Conservation (phyloP, 2,329 filamentous ascomycete genomes). For the Aspergillus quadrilineatus region DNA sequence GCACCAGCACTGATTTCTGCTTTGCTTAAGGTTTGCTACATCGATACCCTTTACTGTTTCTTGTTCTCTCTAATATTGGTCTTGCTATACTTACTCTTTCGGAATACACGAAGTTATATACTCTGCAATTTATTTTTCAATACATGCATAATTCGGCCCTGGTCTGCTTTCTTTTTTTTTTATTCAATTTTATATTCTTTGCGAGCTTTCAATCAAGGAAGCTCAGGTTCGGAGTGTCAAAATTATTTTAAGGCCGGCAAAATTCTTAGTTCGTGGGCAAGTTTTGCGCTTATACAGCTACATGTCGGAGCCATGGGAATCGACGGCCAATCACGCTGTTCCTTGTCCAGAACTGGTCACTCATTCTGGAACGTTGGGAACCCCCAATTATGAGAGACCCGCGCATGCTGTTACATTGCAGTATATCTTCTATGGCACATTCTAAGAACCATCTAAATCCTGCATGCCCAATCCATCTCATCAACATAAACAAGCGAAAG, state of each 20-base stretch:
- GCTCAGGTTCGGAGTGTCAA: too few species aligned
- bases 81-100: slow-evolving; percentile 4
- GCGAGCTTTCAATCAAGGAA: too few species aligned
- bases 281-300: too few species aligned
- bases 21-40: slow-evolving; percentile 23
- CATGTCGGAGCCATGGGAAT: too few species aligned
- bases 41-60: slow-evolving; percentile 36
- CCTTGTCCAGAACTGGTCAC: too few species aligned
- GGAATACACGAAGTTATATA: neutral
- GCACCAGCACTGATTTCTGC: neutral
- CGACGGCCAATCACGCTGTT: too few species aligned
- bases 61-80: slow-evolving; percentile 17
- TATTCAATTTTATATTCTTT: too few species aligned
- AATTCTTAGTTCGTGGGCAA: too few species aligned
- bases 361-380: too few species aligned
- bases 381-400: too few species aligned
- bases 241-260: too few species aligned
- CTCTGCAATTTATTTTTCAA: neutral
- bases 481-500: neutral
- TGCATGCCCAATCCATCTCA: neutral
- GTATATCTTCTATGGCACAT: slow-evolving; percentile 9
- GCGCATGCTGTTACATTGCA: neutral
- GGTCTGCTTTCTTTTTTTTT: too few species aligned
- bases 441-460: slow-evolving; percentile 12
- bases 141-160: neutral